Conservation (phyloP, 768 basidiomycete species). For the Lactarius sanguifluus region DNA sequence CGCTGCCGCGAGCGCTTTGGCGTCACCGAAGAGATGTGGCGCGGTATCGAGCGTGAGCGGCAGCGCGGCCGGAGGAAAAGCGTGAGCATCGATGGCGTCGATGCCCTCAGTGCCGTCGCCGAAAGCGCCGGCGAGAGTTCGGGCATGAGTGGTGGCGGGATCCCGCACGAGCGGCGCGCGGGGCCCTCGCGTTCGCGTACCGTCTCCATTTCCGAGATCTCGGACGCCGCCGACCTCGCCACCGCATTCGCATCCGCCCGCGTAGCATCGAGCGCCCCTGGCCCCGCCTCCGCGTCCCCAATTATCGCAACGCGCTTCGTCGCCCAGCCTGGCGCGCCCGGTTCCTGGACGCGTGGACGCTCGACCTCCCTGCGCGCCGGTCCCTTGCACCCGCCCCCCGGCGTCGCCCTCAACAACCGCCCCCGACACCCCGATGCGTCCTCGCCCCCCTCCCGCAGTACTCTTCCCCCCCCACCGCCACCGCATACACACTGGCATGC, state of each 20-base stretch:
- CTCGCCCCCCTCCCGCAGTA: slow-evolving; percentile 15
- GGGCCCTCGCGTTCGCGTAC: slow-evolving; percentile 23
- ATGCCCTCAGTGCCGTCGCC: not conserved
- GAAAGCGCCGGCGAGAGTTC: not conserved
- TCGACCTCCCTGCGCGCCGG: slow-evolving; percentile 11
- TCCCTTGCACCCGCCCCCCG: not conserved
- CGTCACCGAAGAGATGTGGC: slow-evolving; percentile 29
- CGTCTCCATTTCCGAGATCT: slow-evolving; percentile 18
- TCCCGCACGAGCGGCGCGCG: not conserved
- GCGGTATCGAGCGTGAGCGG: slow-evolving; percentile 22
- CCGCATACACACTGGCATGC: not conserved
- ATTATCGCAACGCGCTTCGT: not conserved
- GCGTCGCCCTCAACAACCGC: not conserved
- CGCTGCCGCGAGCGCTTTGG: slow-evolving; percentile 29
- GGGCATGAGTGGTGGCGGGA: not conserved
- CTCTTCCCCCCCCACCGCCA: not conserved
- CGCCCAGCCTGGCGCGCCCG: slow-evolving; percentile 5
- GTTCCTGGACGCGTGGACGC: slow-evolving; percentile 19
- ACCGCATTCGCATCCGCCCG: not conserved
- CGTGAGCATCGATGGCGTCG: slow-evolving; percentile 18
- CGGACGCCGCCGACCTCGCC: slow-evolving; percentile 8
- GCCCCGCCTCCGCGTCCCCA: not conserved
- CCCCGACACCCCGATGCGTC: slow-evolving; percentile 13
- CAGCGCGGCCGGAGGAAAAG: slow-evolving; percentile 26
- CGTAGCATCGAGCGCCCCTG: slow-evolving; percentile 15